Conservation (phyloP, 2,329 filamentous ascomycete genomes). For the Ceratocystis eucalypticola region DNA sequence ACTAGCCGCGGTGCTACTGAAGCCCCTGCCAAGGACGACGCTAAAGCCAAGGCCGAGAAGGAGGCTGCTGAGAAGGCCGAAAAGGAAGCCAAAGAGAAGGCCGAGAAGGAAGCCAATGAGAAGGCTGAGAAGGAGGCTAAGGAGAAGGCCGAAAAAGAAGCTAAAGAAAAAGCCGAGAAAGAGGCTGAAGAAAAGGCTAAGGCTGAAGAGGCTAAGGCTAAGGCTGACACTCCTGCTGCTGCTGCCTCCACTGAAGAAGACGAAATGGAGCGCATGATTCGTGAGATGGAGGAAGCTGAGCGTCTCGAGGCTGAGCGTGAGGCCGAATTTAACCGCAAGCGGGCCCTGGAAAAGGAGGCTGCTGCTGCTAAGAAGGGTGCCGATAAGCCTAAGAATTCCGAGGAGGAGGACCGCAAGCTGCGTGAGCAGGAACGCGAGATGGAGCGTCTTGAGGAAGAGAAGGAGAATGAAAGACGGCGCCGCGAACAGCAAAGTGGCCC, state of each 20-base stretch:
- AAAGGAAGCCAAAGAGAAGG: conserved; percentile 27
- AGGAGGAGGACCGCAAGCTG: conserved; percentile 50
- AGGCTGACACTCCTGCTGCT: conserved; percentile 22
- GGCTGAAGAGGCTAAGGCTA: conserved; percentile 23
- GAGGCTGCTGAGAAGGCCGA: conserved; percentile 26
- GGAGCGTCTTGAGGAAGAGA: conserved; percentile 57
- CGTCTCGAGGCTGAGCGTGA: conserved; percentile 31
- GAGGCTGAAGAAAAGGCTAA: conserved; percentile 24
- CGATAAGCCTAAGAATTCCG: conserved; percentile 30
- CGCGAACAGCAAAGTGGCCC: conserved; percentile 39
- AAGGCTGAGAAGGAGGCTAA: conserved; percentile 29
- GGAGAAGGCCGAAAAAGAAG: conserved; percentile 24
- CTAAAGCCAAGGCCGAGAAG: conserved; percentile 23
- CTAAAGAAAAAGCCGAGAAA: conserved; percentile 21
- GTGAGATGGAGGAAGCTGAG: conserved; percentile 47
- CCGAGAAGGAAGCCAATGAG: conserved; percentile 27
- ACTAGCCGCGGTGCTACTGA: conserved; percentile 24
- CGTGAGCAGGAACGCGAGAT: conserved; percentile 60
- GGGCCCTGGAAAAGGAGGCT: conserved; percentile 35
- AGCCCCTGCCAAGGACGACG: conserved; percentile 22
- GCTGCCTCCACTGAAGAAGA: conserved; percentile 33
- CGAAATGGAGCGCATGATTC: conserved; percentile 45
- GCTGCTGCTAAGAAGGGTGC: conserved; percentile 35
- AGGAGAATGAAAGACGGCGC: conserved; percentile 37
- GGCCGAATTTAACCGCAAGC: conserved; percentile 36